Conservation (phyloP, 2,329 filamentous ascomycete species). For the Claviceps sp. region DNA sequence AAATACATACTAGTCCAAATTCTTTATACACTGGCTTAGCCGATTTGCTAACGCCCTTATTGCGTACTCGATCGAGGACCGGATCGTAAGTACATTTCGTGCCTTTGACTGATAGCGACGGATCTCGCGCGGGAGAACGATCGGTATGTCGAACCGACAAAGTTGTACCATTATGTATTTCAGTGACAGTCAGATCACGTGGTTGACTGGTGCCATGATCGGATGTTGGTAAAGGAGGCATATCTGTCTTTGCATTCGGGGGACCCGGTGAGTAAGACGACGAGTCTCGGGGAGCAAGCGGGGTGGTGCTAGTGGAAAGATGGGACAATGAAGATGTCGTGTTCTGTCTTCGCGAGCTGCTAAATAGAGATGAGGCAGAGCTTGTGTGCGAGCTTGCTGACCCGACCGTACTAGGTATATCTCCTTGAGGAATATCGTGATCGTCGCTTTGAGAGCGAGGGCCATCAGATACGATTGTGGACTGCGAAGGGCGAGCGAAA, state of each 20-base stretch:
- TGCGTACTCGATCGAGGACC: constrained; percentile 35
- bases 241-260: constrained; percentile 38
- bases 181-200: constrained; percentile 11
- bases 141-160: constrained; percentile 20
- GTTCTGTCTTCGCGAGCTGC: constrained; percentile 30
- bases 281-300: constrained; percentile 28
- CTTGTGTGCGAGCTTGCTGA: constrained; percentile 62
- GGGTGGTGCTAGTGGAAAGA: constrained; percentile 21
- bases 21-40: constrained; percentile 48
- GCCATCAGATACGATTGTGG: constrained; percentile 14
- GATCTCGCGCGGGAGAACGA: constrained; percentile 44
- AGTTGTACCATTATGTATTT: constrained; percentile 20
- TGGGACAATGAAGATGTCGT: constrained; percentile 29
- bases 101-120: constrained; percentile 38
- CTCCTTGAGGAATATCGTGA: constrained; percentile 45
- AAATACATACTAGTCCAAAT: constrained; percentile 53
- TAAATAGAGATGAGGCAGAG: constrained; percentile 59
- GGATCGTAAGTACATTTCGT: constrained; percentile 49
- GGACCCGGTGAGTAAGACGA: constrained; percentile 34
- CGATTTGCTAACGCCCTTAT: constrained; percentile 39
- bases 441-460: constrained; percentile 31
- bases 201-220: constrained; percentile 18
- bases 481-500: constrained; percentile 10
- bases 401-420: constrained; percentile 56
- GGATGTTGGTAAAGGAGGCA: constrained; percentile 37